Base-by-base conservation (phyloP, 78 protist genomes). In the Bigelowiella natans region DNA sequence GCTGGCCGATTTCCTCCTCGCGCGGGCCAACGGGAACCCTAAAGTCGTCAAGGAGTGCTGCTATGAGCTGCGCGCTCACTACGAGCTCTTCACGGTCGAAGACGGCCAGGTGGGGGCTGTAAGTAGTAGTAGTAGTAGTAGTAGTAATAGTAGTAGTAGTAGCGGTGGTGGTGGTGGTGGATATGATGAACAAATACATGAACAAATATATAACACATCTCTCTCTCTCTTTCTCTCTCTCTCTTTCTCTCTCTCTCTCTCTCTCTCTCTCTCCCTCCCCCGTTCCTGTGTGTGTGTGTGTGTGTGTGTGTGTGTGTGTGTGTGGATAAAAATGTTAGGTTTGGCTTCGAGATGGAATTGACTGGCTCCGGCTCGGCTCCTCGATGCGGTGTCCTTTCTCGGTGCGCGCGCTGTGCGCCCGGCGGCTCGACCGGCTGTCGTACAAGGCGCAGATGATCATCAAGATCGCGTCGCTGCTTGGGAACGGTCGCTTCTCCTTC, bases 101-200 rank as follows among this genome's bases (percentile, higher is more conserved):
- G 73, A 51, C 73, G 73, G 73, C 73, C 73, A 51, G 73, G 73
- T 51, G 73, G n/a, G n/a, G n/a, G n/a, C n/a, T n/a, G n/a, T n/a
- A n/a, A n/a, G n/a, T n/a, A n/a, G n/a, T n/a, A n/a, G n/a, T n/a
- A n/a, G n/a, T n/a, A n/a, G n/a, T n/a, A n/a, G n/a, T n/a, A n/a
- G n/a, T n/a, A n/a, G n/a, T n/a, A n/a, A n/a, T n/a, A n/a, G n/a
- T n/a, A n/a, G n/a, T n/a, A n/a, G n/a, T n/a, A n/a, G n/a, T n/a
- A n/a, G n/a, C n/a, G n/a, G n/a, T n/a, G n/a, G n/a, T n/a, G n/a
- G n/a, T n/a, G n/a, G n/a, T n/a, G n/a, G n/a, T n/a, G n/a, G n/a
- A n/a, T n/a, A n/a, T n/a, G n/a, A n/a, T n/a, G n/a, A n/a, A n/a
- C n/a, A n/a, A n/a, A n/a, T n/a, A n/a, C n/a, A n/a, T n/a, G n/a